Evolutionary conservation across 208 protist genomes (phyloP).

Genomic region (Blechomonas ayalai): DNA sequence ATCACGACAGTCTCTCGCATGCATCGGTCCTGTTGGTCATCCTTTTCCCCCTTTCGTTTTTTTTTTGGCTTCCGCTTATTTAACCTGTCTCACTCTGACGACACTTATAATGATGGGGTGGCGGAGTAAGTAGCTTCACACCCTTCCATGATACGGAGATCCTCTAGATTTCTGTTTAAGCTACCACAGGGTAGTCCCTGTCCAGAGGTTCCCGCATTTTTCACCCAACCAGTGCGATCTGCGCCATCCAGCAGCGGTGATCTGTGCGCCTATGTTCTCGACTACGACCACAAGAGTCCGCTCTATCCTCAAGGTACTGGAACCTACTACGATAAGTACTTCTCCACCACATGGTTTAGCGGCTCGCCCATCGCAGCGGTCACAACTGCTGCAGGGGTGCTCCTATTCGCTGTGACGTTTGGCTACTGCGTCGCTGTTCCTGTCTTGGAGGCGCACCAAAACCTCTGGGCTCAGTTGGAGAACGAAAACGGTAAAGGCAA

Average conservation of each 20-base stretch:
- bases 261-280: conserved; percentile 34
- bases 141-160: too few relatives aligned
- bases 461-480: conserved; percentile 9
- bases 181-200: too few relatives aligned
- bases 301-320: not conserved
- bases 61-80: conserved; percentile 4
- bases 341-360: conserved; percentile 19
- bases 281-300: conserved; percentile 28
- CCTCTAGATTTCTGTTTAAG: too few relatives aligned
- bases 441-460: conserved; percentile 45
- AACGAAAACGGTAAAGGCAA: not conserved
- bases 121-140: too few relatives aligned
- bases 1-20: not conserved
- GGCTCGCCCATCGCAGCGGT: conserved; percentile 21
- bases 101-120: too few relatives aligned
- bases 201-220: conserved; percentile 14
- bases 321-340: conserved; percentile 1
- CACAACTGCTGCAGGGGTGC: conserved; percentile 13
- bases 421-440: conserved; percentile 53
- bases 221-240: conserved; percentile 4
- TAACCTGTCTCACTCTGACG: not conserved
- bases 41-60: conserved; percentile 9
- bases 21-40: not conserved
- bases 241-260: conserved; percentile 3
- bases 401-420: conserved; percentile 42